Evolutionary conservation across 768 basidiomycete species (phyloP), one percentile per base, ranked within the genome.

Genomic region (Lanmaoa pseudosensibilis): DNA sequence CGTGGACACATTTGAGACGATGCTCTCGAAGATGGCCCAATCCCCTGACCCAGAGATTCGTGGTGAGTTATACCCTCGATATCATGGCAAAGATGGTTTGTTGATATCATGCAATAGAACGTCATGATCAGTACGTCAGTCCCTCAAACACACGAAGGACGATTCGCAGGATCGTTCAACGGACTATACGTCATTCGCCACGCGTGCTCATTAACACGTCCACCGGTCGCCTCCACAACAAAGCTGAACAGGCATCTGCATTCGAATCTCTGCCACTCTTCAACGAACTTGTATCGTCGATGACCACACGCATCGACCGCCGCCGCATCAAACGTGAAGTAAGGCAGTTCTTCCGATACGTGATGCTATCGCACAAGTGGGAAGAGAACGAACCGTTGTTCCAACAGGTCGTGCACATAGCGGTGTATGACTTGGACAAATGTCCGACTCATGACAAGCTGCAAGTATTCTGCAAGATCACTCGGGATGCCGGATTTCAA

Each of bases 291-390:
- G 16, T 54, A 5, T 47, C 36, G 7, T 54, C 46, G 2, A 55
- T 55, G 54, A 36, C 38, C n/a, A 48, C 32, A n/a, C 18, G 23
- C 0, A 9, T 55, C 18, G 32, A 55, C 23, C 30, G 8, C 19
- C 0, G 25, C 12, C 43, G 23, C 18, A 54, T 56, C 51, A 56
- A 56, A 36, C 55, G 30, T 25, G 51, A 56, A 39, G 52, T 54
- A 4, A 32, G 27, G 23, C 55, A 32, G 16, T 38, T 7, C 27
- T 56, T 56, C 55, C 40, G 13, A 45, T 56, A 56, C 23, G 52
- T 34, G 15, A 56, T 54, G 55, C 19, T 56, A 2, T 56, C 55
- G 12, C 55, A 56, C 43, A 54, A 38, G 32, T 52, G 54, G 54
- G 49, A 55, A 36, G 39, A 15, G 2, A 55, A 52, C n/a, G 54